Conservation (phyloP, 768 basidiomycete genomes). For the Pholiota conissans region DNA sequence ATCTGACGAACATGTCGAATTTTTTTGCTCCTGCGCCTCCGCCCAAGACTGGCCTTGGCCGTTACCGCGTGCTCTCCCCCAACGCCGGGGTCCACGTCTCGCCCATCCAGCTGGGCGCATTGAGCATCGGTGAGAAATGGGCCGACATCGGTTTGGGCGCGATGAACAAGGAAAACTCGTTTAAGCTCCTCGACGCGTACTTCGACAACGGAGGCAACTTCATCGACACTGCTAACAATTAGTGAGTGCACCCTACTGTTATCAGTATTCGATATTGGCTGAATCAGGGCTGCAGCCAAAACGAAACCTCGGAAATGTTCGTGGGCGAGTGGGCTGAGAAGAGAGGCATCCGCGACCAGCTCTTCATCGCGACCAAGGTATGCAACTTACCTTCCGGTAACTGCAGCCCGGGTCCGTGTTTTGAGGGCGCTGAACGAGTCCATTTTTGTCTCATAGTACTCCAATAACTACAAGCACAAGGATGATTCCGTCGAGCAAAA, state of each 20-base stretch:
- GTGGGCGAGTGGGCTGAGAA: not conserved
- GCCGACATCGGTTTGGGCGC: conserved; percentile 23
- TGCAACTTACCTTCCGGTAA: not conserved
- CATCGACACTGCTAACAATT: too few relatives aligned
- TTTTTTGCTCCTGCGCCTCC: conserved; percentile 19
- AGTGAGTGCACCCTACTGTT: conserved; percentile 19
- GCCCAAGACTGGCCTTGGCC: conserved; percentile 33
- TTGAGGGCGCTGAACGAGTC: not conserved
- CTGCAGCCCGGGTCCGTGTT: too few relatives aligned
- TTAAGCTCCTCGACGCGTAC: too few relatives aligned
- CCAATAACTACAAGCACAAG: not conserved
- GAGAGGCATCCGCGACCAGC: conserved; percentile 1
- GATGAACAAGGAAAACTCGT: conserved; percentile 38
- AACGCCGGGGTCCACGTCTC: too few relatives aligned
- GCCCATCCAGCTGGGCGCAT: conserved; percentile 49
- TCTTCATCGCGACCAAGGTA: conserved; percentile 30
- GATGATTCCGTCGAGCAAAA: conserved; percentile 2
- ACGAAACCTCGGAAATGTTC: conserved; percentile 3
- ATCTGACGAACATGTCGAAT: too few relatives aligned
- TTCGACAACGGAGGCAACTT: too few relatives aligned
- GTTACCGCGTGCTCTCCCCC: conserved; percentile 41
- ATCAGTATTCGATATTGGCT: not conserved
- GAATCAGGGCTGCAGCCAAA: conserved; percentile 28
- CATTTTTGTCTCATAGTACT: conserved; percentile 2
- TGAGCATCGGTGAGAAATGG: conserved; percentile 52